Percentiles rank a stretch among this genome's conserved stretches.
Evolutionary conservation across 1,284 basidiomycete genomes (phyloP).

Genomic region (Uromyces viciae-fabae): DNA sequence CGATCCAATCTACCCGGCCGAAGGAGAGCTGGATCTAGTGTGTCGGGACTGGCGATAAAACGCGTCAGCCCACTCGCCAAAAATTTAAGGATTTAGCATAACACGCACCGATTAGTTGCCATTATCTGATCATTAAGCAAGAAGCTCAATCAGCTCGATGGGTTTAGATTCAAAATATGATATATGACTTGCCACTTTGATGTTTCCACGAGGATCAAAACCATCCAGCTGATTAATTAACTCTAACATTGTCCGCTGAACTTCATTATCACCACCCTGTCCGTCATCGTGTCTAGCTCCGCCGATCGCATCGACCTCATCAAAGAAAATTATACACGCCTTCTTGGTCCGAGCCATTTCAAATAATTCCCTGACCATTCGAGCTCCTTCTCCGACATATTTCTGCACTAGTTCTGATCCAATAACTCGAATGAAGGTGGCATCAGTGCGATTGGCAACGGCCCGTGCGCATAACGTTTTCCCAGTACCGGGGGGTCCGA

Average conservation of each 20-base stretch:
- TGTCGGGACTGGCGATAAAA: slow-evolving; percentile 71
- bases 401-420: slow-evolving; percentile 99
- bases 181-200: slow-evolving; percentile 68
- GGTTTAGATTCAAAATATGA: neutral
- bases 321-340: slow-evolving; percentile 99
- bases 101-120: slow-evolving; percentile 84
- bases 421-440: slow-evolving; percentile 98
- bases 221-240: slow-evolving; percentile 98
- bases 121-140: no score
- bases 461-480: slow-evolving; percentile 98
- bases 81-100: neutral
- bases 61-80: neutral
- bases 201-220: slow-evolving; percentile 96
- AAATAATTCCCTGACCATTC: slow-evolving; percentile 98
- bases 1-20: slow-evolving; percentile 94
- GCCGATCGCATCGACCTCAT: slow-evolving; percentile 95
- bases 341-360: slow-evolving; percentile 99
- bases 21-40: slow-evolving; percentile 90
- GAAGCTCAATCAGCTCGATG: no score
- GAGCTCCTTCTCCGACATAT: slow-evolving; percentile 97
- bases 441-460: slow-evolving; percentile 97
- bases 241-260: slow-evolving; percentile 99
- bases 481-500: slow-evolving; percentile 91
- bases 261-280: slow-evolving; percentile 97
- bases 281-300: slow-evolving; percentile 99